Conservation (phyloP, 2,329 filamentous ascomycete species). For the Zasmidium citrigriseum region DNA sequence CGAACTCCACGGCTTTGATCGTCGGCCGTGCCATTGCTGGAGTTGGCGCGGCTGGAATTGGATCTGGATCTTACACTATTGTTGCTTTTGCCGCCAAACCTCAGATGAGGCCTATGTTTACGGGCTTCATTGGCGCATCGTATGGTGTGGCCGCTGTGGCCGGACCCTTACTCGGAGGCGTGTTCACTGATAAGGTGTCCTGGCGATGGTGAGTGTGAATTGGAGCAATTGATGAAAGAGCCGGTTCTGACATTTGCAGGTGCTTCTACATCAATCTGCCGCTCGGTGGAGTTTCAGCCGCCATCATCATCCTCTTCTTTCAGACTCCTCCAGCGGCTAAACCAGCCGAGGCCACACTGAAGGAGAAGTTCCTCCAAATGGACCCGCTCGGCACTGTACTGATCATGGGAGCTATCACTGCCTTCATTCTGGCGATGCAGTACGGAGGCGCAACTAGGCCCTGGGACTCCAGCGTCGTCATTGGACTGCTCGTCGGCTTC, state of each 20-base stretch:
- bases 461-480: constrained; percentile 37
- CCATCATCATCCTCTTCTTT: constrained; percentile 34
- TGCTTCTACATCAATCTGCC: constrained; percentile 48
- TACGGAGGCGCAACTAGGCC: constrained; percentile 37
- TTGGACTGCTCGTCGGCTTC: constrained; percentile 38
- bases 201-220: constrained; percentile 38
- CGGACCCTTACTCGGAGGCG: constrained; percentile 20
- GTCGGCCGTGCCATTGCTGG: constrained; percentile 42
- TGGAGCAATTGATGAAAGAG: background rate
- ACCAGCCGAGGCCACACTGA: constrained; percentile 24
- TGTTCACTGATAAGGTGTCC: constrained; percentile 8
- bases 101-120: constrained; percentile 14
- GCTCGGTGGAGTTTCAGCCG: constrained; percentile 41
- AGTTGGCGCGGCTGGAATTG: constrained; percentile 37
- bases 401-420: constrained; percentile 35
- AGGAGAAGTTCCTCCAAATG: constrained; percentile 28
- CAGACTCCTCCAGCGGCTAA: constrained; percentile 32
- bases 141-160: constrained; percentile 11
- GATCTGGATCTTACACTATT: constrained; percentile 31
- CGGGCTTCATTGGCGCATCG: constrained; percentile 23
- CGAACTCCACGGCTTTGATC: constrained; percentile 38
- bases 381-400: constrained; percentile 40
- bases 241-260: background rate
- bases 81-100: constrained; percentile 20
- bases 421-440: constrained; percentile 42